Percentiles rank a stretch among this genome's conserved stretches.
phyloP scores from a whole-genome alignment of 495 filamentous ascomycete genomes.

The Penicillium salamii region DNA sequence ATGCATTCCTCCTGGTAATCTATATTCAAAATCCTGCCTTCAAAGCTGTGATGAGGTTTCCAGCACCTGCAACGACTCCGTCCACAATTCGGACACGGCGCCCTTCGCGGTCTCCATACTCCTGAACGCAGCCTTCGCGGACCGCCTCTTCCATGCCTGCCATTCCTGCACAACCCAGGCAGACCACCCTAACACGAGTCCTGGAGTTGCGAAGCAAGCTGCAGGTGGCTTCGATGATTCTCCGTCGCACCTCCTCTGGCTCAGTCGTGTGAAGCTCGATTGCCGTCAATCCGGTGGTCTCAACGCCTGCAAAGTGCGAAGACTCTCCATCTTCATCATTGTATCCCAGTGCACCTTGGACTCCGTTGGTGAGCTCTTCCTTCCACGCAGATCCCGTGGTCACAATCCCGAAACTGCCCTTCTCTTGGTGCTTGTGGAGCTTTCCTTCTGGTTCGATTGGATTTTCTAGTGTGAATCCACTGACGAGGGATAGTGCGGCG shows the following conservation, averaged over 20 bases:
- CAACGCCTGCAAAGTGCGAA: conserved; percentile 68
- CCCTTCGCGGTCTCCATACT: conserved; percentile 60
- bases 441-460: conserved; percentile 22
- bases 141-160: conserved; percentile 82
- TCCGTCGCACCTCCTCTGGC: conserved; percentile 58
- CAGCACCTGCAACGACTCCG: conserved; percentile 76
- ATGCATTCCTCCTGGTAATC: not conserved
- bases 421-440: conserved; percentile 29
- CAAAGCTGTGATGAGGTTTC: conserved; percentile 54
- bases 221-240: conserved; percentile 67
- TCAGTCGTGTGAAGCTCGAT: conserved; percentile 71
- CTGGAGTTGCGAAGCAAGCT: conserved; percentile 54
- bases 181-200: conserved; percentile 47
- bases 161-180: conserved; percentile 87
- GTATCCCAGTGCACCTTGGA: conserved; percentile 46
- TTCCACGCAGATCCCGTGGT: conserved; percentile 86
- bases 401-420: conserved; percentile 79
- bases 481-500: conserved; percentile 50
- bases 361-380: conserved; percentile 60
- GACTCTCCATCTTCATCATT: conserved; percentile 20
- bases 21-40: conserved; percentile 36
- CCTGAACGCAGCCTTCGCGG: conserved; percentile 61
- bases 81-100: conserved; percentile 69
- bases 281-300: conserved; percentile 81
- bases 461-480: conserved; percentile 30